Evolutionary conservation across 306 rosid species (phyloP).

Genomic region (Rosa rugosa): DNA sequence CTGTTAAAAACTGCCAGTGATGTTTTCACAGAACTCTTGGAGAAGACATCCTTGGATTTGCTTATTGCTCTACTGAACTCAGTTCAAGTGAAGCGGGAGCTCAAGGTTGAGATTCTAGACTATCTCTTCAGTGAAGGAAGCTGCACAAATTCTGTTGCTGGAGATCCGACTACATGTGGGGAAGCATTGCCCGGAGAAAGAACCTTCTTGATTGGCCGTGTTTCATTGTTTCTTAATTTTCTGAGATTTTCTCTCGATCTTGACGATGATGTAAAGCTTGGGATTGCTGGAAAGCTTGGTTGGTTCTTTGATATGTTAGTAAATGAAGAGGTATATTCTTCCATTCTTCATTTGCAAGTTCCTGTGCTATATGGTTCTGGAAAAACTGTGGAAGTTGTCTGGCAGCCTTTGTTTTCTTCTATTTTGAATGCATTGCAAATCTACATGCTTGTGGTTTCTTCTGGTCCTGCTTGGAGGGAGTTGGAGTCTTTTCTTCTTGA

Average conservation of each 20-base stretch:
- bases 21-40: conserved; percentile 68
- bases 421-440: conserved; percentile 70
- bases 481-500: conserved; percentile 71
- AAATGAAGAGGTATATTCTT: conserved; percentile 69
- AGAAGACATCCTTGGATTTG: conserved; percentile 63
- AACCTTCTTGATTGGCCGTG: conserved; percentile 49
- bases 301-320: conserved; percentile 65
- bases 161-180: conserved; percentile 37
- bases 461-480: conserved; percentile 64
- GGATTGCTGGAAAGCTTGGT: conserved; percentile 53
- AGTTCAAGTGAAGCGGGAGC: conserved; percentile 51
- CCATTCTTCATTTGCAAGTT: conserved; percentile 60
- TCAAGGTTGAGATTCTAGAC: conserved; percentile 60
- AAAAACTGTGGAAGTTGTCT: conserved; percentile 48
- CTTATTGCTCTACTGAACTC: conserved; percentile 60
- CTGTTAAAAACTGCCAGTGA: conserved; percentile 55
- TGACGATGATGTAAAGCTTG: conserved; percentile 47
- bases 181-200: conserved; percentile 50
- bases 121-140: conserved; percentile 49
- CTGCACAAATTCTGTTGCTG: conserved; percentile 32
- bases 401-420: conserved; percentile 65
- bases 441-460: conserved; percentile 68
- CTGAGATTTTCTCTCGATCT: conserved; percentile 60
- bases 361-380: conserved; percentile 57
- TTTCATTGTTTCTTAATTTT: conserved; percentile 52